Evolutionary conservation across 2,329 filamentous ascomycete species (phyloP).

Genomic region (Ceratocystis papillata): DNA sequence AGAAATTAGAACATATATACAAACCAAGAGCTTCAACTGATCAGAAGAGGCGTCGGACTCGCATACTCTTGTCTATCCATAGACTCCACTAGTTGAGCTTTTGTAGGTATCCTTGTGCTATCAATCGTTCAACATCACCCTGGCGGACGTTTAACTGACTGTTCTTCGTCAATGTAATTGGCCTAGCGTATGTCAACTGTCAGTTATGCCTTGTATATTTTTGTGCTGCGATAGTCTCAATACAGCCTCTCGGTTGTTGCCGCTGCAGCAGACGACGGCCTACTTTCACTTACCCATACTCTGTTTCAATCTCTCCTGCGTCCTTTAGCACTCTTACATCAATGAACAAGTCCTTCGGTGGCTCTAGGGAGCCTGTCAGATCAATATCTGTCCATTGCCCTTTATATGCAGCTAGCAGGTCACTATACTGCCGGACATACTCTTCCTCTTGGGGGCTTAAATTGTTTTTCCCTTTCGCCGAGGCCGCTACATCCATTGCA

Average conservation of each 20-base stretch:
- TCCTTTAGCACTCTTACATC: slow-evolving; percentile 93
- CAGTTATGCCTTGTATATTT: slow-evolving; percentile 19
- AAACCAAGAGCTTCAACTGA: not conserved
- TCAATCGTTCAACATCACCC: slow-evolving; percentile 87
- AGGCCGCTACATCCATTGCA: slow-evolving; percentile 20
- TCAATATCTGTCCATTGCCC: slow-evolving; percentile 98
- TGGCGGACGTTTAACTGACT: slow-evolving; percentile 96
- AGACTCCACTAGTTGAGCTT: slow-evolving; percentile 55
- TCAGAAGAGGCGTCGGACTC: not conserved
- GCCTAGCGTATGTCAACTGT: slow-evolving; percentile 40
- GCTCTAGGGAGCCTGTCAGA: slow-evolving; percentile 83
- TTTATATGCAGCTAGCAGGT: slow-evolving; percentile 90
- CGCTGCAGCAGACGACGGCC: not conserved
- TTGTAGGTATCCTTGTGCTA: slow-evolving; percentile 89
- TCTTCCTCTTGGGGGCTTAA: slow-evolving; percentile 94
- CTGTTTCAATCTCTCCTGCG: slow-evolving; percentile 95
- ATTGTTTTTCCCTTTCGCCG: slow-evolving; percentile 43
- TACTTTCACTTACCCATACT: slow-evolving; percentile 67
- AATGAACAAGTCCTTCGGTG: slow-evolving; percentile 90
- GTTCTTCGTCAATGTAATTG: slow-evolving; percentile 94
- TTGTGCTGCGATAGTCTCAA: not conserved
- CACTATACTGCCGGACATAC: slow-evolving; percentile 83
- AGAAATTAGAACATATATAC: not conserved
- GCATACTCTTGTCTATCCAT: not conserved
- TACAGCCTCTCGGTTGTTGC: too few species aligned